Conservation (phyloP, 345 rosid species). For the Salix suchowensis region DNA sequence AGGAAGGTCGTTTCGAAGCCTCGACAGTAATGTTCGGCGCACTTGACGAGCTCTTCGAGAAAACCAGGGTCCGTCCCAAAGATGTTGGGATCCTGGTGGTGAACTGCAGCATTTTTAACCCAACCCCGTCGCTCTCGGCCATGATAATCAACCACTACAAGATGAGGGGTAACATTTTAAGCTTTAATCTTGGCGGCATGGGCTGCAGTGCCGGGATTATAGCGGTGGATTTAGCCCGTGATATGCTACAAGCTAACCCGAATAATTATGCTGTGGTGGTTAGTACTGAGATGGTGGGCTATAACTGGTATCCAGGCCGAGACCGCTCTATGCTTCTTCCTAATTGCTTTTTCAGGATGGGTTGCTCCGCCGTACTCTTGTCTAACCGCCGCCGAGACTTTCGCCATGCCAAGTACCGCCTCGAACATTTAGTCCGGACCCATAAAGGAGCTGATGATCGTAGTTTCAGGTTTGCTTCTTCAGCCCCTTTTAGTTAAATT, state of each 20-base stretch:
- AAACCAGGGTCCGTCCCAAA: conserved; percentile 71
- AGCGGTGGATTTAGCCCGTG: conserved; percentile 75
- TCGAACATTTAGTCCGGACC: conserved; percentile 83
- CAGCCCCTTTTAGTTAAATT: neutral
- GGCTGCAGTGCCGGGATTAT: conserved; percentile 93
- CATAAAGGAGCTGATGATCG: conserved; percentile 94
- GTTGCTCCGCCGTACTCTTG: conserved; percentile 73
- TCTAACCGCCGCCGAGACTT: conserved; percentile 81
- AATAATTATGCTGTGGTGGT: conserved; percentile 78
- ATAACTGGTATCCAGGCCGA: conserved; percentile 75
- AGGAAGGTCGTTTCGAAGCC: conserved; percentile 81
- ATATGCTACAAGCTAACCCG: conserved; percentile 86
- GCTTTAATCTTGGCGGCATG: conserved; percentile 95
- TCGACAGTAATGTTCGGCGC: conserved; percentile 78
- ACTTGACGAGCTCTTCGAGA: conserved; percentile 78
- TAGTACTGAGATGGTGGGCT: conserved; percentile 92
- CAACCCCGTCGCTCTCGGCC: conserved; percentile 84
- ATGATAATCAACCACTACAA: conserved; percentile 93
- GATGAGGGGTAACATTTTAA: conserved; percentile 88
- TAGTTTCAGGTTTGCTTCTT: conserved; percentile 66
- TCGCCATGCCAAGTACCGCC: conserved; percentile 71
- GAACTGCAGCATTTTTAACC: conserved; percentile 92
- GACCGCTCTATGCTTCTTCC: conserved; percentile 86
- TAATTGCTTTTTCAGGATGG: conserved; percentile 87
- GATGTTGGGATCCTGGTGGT: conserved; percentile 88